Evolutionary conservation across 306 rosid genomes (phyloP).

Genomic region (Mucuna pruriens): DNA sequence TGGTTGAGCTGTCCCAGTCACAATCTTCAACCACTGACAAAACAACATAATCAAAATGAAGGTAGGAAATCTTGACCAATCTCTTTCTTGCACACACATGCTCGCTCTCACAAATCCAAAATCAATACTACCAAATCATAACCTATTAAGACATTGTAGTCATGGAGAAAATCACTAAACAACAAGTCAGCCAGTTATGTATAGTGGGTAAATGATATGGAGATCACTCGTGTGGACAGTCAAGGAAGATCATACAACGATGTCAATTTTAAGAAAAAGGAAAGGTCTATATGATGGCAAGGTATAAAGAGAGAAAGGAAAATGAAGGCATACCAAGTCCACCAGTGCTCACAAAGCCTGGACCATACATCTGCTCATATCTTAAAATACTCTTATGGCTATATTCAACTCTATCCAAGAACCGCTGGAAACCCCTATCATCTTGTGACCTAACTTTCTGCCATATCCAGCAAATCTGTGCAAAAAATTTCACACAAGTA

Average conservation of each 20-base stretch:
- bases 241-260: constrained; percentile 28
- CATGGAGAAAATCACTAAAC: background rate
- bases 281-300: background rate
- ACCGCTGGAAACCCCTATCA: constrained; percentile 67
- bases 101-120: constrained; percentile 20
- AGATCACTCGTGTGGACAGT: constrained; percentile 5
- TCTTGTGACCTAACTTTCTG: constrained; percentile 58
- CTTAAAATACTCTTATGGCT: constrained; percentile 55
- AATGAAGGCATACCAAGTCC: constrained; percentile 61
- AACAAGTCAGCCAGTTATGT: constrained; percentile 27
- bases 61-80: background rate
- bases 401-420: constrained; percentile 66
- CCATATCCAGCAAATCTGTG: constrained; percentile 94
- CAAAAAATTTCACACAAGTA: constrained; percentile 13
- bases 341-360: constrained; percentile 76
- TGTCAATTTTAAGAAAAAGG: background rate
- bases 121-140: background rate
- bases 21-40: background rate
- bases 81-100: background rate
- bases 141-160: constrained; percentile 8
- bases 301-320: background rate
- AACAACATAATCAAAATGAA: background rate
- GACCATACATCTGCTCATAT: constrained; percentile 67
- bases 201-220: constrained; percentile 15
- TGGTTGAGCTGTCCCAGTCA: background rate